Base-by-base conservation (phyloP, 2,329 filamentous ascomycete genomes). In the Cyphellophora europaea region DNA sequence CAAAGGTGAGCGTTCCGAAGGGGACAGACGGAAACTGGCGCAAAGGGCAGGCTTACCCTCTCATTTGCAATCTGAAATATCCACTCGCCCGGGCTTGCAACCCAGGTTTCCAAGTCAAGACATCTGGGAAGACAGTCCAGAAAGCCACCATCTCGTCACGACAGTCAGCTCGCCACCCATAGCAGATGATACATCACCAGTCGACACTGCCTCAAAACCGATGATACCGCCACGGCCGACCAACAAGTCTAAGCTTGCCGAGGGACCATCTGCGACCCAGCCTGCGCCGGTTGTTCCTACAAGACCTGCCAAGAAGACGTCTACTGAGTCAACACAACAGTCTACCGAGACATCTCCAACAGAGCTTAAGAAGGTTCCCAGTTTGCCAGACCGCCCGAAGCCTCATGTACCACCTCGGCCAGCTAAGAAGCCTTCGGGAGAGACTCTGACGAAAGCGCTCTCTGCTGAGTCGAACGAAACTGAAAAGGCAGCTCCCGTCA, bases 81-180 rank as follows among this genome's bases (percentile, higher is more conserved):
- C 57, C 11, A 40, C 50, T 12, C 61, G 79, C 14, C 73, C 79
- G 4, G 66, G 65, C 11, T 54, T 72, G 47, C 67, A 76, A 38
- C 77, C 79, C 33, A 77, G 86, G 10, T 96, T 96, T 56, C 89
- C 89, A 0, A 94, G 88, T 55, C 77, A 78, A 36, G 89, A 96
- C 59, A 77, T 95, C 27, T 95, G 89, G 89, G 89, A 96, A 62
- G 89, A 96, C 56, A 79, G 75, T 0, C 89, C 89, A 2, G 86
- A 93, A 49, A 89, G 84, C 51, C 72, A 83, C 38, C 72, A 82
- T 44, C 71, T 93, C 13, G 77, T 87, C 51, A 82, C 88, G 0
- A 88, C 81, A 1, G 78, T 93, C 32, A 67, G 58, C 27, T 67
- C 41, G 48, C 54, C 57, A 15, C 72, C 62, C 17, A 73, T 71